Percentiles rank a stretch among this genome's conserved stretches.
These are phyloP conservation scores for Apiotrichum mycotoxinovorans DNA, from an alignment of 1,284 basidiomycete species.

Conservation along the genomic window DNA sequence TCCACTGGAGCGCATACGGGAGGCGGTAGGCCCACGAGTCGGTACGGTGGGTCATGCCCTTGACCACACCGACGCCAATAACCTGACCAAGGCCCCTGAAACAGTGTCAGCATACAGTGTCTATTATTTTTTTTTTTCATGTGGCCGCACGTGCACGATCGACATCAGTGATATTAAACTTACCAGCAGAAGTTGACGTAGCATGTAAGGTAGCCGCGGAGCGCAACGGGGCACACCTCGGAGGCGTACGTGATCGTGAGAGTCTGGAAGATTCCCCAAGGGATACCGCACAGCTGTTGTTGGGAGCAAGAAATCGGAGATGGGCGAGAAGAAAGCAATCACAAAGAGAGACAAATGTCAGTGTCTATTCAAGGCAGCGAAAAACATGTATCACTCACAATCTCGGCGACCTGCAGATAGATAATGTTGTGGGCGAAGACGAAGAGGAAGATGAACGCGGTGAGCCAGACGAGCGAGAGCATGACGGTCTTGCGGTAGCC, in stretches of 20 bases:
- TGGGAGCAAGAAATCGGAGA: no score
- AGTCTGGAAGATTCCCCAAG: conserved; percentile 31
- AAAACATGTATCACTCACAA: conserved; percentile 1
- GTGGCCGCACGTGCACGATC: no score
- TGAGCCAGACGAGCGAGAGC: conserved; percentile 31
- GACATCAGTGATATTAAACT: no score
- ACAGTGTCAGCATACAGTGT: background rate
- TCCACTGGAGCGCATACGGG: conserved; percentile 35
- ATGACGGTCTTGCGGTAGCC: conserved; percentile 46
- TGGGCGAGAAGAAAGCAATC: no score
- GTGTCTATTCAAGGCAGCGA: no score
- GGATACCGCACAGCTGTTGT: conserved; percentile 31
- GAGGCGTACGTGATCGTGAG: conserved; percentile 32
- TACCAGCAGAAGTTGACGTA: conserved; percentile 47
- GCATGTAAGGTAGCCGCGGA: conserved; percentile 45
- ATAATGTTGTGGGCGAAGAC: conserved; percentile 39
- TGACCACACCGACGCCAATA: conserved; percentile 46
- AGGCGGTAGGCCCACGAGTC: conserved; percentile 41
- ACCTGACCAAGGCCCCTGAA: conserved; percentile 37
- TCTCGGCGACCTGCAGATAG: conserved; percentile 35
- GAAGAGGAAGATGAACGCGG: conserved; percentile 41
- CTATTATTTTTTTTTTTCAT: no score
- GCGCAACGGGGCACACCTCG: conserved; percentile 45
- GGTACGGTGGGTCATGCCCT: conserved; percentile 33
- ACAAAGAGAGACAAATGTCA: no score